Evolutionary conservation across 768 basidiomycete genomes (phyloP).

Genomic region (Coprinopsis marcescibilis): DNA sequence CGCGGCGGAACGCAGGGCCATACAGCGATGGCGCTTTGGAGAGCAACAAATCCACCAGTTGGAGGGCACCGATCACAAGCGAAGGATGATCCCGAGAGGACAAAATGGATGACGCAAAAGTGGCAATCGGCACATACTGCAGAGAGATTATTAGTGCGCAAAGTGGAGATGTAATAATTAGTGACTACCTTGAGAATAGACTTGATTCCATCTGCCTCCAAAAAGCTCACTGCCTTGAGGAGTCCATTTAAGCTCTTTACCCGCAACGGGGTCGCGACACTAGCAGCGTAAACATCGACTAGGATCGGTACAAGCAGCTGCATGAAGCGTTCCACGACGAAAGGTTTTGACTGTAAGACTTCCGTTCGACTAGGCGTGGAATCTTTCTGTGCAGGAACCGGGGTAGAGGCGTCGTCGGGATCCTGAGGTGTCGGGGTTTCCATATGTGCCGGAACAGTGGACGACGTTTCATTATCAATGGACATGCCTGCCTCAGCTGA

Average conservation of each 20-base stretch:
- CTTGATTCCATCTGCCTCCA: constrained; percentile 70
- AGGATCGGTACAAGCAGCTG: constrained; percentile 87
- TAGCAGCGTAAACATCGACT: constrained; percentile 99
- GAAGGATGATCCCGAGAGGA: constrained; percentile 88
- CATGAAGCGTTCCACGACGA: constrained; percentile 82
- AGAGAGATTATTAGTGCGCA: constrained; percentile 8
- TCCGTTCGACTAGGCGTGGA: constrained; percentile 57
- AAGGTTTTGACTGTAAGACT: constrained; percentile 65
- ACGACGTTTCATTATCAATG: constrained; percentile 1
- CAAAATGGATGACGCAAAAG: constrained; percentile 90
- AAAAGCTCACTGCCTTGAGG: constrained; percentile 87
- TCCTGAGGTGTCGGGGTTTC: constrained; percentile 30
- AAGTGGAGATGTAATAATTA: constrained; percentile 1
- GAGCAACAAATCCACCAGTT: constrained; percentile 88
- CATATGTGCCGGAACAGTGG: constrained; percentile 21
- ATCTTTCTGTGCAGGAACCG: constrained; percentile 30
- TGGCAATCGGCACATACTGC: constrained; percentile 90
- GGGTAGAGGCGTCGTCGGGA: constrained; percentile 33
- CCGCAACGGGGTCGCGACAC: constrained; percentile 81
- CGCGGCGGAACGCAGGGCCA: constrained; percentile 83
- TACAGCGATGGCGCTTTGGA: constrained; percentile 81
- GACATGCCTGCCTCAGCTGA: constrained; percentile 13
- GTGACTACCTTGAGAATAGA: constrained; percentile 68
- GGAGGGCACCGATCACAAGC: constrained; percentile 82
- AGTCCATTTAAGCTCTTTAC: constrained; percentile 85